Evolutionary conservation across 192 early-diverging fungal species (phyloP), one percentile per base, ranked within the genome.

Genomic region (Linnemannia zychae): DNA sequence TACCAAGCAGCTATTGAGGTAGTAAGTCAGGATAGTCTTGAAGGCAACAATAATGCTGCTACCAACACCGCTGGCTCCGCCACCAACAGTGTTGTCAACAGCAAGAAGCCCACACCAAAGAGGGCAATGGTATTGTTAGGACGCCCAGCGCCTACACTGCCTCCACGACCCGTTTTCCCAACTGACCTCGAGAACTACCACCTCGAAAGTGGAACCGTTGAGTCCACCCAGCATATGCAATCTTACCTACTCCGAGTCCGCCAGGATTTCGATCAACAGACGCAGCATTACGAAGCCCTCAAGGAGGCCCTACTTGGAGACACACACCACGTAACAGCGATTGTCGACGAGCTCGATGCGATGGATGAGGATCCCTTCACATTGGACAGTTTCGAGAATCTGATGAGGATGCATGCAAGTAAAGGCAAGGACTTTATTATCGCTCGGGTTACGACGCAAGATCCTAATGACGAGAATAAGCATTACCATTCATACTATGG

Each of bases 361-460:
- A 66, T 88, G 40, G 89, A 91, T 24, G 94, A 95, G 77, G 94
- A 95, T 60, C 94, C 94, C 7, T 95, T 95, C 74, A 95, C 94
- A 3, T 79, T 95, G 40, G 94, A 95, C 67, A 86, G 90, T 22
- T 93, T 94, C 69, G 89, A 91, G 22, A 77, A 81, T 15, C 82
- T 95, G 36, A 92, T 95, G 72, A 71, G 88, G 34, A 47, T 90
- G 72, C 91, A 92, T 79, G 89, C 89, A 0, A 84, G 87, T 28
- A 90, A 89, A 52, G 89, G 87, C 9, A 93, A 93, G 67, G 94
- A 95, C 74, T 95, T 95, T 76, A 91, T 95, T 40, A 31, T 95
- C 4, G 93, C 94, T 6, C 68, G 93, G 50, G 94, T 95, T 16
- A 92, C 89, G 4, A 95, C 94, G 15, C 92, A 88, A 22, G 94